These are phyloP conservation scores for Boletus tomentosulus DNA, from an alignment of 768 basidiomycete species.

Conservation along the genomic window DNA sequence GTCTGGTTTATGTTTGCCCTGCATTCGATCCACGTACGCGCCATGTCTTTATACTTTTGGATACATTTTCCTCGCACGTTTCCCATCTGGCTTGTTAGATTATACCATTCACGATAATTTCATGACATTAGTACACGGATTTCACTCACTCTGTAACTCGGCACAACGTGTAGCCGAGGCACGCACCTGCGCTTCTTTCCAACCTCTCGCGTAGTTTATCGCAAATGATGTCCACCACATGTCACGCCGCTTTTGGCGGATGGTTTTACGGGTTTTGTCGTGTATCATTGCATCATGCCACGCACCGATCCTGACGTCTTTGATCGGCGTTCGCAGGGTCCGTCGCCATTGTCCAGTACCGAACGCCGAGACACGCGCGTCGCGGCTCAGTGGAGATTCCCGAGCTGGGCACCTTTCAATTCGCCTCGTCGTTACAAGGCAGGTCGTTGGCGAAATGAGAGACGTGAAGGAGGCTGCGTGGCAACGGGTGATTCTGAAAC, in stretches of 20 bases:
- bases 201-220: too few relatives aligned
- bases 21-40: conserved; percentile 3
- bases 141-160: background rate
- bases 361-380: too few relatives aligned
- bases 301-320: background rate
- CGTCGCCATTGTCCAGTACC: too few relatives aligned
- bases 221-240: too few relatives aligned
- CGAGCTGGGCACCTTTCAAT: too few relatives aligned
- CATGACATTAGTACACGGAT: background rate
- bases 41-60: background rate
- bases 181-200: too few relatives aligned
- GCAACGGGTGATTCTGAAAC: background rate
- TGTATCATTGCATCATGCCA: too few relatives aligned
- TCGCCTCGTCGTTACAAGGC: too few relatives aligned
- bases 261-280: background rate
- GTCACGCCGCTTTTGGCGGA: background rate
- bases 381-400: background rate
- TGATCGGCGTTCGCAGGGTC: background rate
- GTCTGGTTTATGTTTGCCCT: background rate
- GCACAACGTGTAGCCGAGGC: background rate
- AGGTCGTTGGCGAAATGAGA: too few relatives aligned
- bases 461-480: too few relatives aligned
- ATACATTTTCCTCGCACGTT: background rate
- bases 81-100: background rate
- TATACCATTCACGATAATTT: background rate